A percentile compares a stretch with the other conserved stretches of the same genome.
phyloP scores from a whole-genome alignment of 495 filamentous ascomycete species.

The Ascobolus immersus region DNA sequence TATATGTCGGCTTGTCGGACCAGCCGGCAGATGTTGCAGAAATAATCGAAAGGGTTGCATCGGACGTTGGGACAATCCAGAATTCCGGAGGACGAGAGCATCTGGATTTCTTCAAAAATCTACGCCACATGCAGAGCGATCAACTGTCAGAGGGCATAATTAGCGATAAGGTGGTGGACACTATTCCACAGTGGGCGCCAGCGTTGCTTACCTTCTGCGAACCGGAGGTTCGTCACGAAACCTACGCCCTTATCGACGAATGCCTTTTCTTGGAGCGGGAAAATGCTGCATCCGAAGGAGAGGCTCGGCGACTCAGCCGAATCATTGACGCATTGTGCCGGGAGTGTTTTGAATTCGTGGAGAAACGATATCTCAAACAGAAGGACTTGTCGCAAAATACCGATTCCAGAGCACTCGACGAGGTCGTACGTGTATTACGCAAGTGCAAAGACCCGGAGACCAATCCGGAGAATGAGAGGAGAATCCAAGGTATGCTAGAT shows the following conservation, averaged over 20 bases:
- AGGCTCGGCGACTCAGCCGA: slow-evolving; percentile 7
- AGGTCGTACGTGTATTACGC: slow-evolving; percentile 10
- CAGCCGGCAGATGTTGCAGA: slow-evolving; percentile 18
- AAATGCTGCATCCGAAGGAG: slow-evolving; percentile 12
- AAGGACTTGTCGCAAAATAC: slow-evolving; percentile 8
- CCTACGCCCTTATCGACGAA: slow-evolving; percentile 29
- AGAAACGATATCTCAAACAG: slow-evolving; percentile 10
- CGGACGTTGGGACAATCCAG: slow-evolving; percentile 31
- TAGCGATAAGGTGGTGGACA: slow-evolving; percentile 23
- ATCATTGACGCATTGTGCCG: slow-evolving; percentile 6
- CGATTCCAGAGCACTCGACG: slow-evolving; percentile 14
- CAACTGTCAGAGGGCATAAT: slow-evolving; percentile 20
- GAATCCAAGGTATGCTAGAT: slow-evolving; percentile 14
- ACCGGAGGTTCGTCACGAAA: slow-evolving; percentile 24
- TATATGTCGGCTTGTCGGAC: slow-evolving; percentile 24
- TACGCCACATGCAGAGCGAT: slow-evolving; percentile 21
- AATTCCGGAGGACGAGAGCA: slow-evolving; percentile 32
- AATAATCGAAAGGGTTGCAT: slow-evolving; percentile 26
- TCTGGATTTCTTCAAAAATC: slow-evolving; percentile 29
- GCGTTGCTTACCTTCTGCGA: slow-evolving; percentile 40
- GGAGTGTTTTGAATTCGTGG: slow-evolving; percentile 13
- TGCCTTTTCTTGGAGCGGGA: slow-evolving; percentile 34
- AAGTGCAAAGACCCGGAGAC: slow-evolving; percentile 12
- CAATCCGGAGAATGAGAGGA: slow-evolving; percentile 11
- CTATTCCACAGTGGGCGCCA: slow-evolving; percentile 38